These are phyloP conservation scores for Rhynchospora pubera DNA, from an alignment of 176 grass and related monocot species.

Conservation along the genomic window DNA sequence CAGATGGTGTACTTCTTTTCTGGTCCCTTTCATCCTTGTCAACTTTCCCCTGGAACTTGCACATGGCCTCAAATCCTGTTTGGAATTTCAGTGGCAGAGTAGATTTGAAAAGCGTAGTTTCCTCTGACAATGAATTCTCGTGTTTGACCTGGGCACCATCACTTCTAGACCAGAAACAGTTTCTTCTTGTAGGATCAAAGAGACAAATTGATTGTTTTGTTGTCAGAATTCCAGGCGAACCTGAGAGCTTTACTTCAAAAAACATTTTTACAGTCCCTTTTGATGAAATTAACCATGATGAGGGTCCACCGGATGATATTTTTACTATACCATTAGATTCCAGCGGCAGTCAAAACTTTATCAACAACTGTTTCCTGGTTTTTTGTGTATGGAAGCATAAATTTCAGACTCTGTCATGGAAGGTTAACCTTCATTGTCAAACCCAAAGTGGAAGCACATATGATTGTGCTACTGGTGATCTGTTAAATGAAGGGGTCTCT, in stretches of 20 bases:
- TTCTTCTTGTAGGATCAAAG: conserved; percentile 72
- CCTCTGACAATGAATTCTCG: conserved; percentile 49
- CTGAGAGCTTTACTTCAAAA: conserved; percentile 37
- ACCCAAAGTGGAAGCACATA: conserved; percentile 28
- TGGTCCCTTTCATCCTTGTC: conserved; percentile 84
- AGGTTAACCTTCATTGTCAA: conserved; percentile 46
- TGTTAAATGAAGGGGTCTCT: conserved; percentile 42
- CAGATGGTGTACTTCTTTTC: conserved; percentile 53
- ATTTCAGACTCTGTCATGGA: conserved; percentile 64
- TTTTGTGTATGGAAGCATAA: conserved; percentile 64
- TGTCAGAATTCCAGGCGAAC: conserved; percentile 41
- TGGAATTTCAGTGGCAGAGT: conserved; percentile 68
- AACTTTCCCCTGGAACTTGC: conserved; percentile 40
- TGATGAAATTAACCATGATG: conserved; percentile 21
- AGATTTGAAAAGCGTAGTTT: conserved; percentile 35
- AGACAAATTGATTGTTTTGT: conserved; percentile 67
- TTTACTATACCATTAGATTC: conserved; percentile 62
- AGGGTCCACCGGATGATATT: conserved; percentile 61
- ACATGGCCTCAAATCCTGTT: conserved; percentile 43
- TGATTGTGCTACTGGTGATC: conserved; percentile 31
- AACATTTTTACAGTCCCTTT: conserved; percentile 70
- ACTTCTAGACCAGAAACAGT: conserved; percentile 42
- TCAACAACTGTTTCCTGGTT: conserved; percentile 56
- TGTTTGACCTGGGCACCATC: conserved; percentile 80
- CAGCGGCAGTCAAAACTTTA: conserved; percentile 30